These are phyloP conservation scores for Aspergillus nanangensis DNA, from an alignment of 495 filamentous ascomycete genomes.

Conservation along the genomic window DNA sequence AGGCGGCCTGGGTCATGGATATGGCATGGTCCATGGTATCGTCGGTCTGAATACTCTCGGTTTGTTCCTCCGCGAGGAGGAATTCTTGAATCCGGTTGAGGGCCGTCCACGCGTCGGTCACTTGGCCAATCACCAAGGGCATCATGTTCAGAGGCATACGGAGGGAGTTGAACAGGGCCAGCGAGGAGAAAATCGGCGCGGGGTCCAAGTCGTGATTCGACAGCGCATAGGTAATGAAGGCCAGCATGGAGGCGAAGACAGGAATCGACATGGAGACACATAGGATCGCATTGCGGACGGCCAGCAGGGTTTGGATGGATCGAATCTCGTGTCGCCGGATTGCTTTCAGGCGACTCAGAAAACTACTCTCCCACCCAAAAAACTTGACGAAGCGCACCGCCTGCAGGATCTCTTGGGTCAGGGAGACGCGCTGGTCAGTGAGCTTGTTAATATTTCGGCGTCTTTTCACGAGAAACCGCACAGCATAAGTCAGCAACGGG, in stretches of 20 bases:
- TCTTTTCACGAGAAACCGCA: conserved; percentile 65
- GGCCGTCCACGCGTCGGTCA: conserved; percentile 84
- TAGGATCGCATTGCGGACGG: conserved; percentile 76
- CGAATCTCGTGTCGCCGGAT: too few relatives aligned
- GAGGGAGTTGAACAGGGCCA: conserved; percentile 88
- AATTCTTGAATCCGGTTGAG: conserved; percentile 83
- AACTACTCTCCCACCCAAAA: conserved; percentile 90
- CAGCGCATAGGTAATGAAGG: conserved; percentile 89
- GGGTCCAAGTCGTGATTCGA: conserved; percentile 66
- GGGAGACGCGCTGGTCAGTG: conserved; percentile 82
- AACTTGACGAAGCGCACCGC: conserved; percentile 93
- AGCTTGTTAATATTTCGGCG: conserved; percentile 82
- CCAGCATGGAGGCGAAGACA: conserved; percentile 88
- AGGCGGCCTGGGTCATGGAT: conserved; percentile 65
- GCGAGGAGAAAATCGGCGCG: conserved; percentile 82
- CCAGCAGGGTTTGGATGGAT: conserved; percentile 67
- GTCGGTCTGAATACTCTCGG: conserved; percentile 65
- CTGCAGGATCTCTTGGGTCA: conserved; percentile 90
- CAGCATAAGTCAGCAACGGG: conserved; percentile 67
- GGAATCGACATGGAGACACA: conserved; percentile 79
- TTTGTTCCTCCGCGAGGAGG: conserved; percentile 75
- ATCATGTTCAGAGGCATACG: conserved; percentile 86
- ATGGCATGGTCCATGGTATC: conserved; percentile 67
- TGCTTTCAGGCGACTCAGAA: too few relatives aligned
- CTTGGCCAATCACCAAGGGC: conserved; percentile 81